These are phyloP conservation scores for Cyclotella choctawhatcheeana DNA, from an alignment of 108 stramenopile genomes.

Conservation along the genomic window DNA sequence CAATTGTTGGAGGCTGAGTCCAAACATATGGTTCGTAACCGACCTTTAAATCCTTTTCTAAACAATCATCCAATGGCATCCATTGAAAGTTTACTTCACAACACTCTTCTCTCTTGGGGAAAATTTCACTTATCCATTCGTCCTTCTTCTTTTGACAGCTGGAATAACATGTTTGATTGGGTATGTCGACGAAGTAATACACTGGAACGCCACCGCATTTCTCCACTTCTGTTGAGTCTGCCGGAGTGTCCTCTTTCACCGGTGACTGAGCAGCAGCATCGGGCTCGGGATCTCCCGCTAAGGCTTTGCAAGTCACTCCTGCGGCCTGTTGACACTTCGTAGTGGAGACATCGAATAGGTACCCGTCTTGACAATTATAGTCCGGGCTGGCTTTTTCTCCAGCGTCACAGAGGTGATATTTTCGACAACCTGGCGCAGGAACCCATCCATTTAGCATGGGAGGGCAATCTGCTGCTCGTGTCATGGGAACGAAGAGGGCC, in stretches of 20 bases:
- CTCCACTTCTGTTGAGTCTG: not conserved
- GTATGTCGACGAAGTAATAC: slow-evolving; percentile 2
- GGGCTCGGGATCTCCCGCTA: slow-evolving; percentile 2
- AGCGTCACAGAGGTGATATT: slow-evolving; percentile 12
- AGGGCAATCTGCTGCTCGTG: slow-evolving; percentile 11
- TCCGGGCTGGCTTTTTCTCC: slow-evolving; percentile 2
- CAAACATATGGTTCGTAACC: not conserved
- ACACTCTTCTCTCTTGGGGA: slow-evolving; percentile 13
- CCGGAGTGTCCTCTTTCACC: not conserved
- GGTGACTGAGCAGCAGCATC: not conserved
- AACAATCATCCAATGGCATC: slow-evolving; percentile 3
- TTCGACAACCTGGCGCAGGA: slow-evolving; percentile 4
- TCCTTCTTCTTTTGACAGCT: not conserved
- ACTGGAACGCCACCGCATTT: not conserved
- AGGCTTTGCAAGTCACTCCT: not conserved
- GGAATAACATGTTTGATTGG: slow-evolving; percentile 9
- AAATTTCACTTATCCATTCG: slow-evolving; percentile 12
- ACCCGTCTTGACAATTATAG: slow-evolving; percentile 15
- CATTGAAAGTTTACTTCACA: slow-evolving; percentile 15
- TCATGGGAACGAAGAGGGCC: not conserved
- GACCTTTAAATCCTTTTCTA: not conserved
- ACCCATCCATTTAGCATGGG: slow-evolving; percentile 8
- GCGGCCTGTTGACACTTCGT: not conserved
- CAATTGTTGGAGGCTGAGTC: slow-evolving; percentile 1
- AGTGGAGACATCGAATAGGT: slow-evolving; percentile 3